Base-by-base conservation (phyloP, 208 protist genomes). In the Acanthamoeba divionensis region DNA sequence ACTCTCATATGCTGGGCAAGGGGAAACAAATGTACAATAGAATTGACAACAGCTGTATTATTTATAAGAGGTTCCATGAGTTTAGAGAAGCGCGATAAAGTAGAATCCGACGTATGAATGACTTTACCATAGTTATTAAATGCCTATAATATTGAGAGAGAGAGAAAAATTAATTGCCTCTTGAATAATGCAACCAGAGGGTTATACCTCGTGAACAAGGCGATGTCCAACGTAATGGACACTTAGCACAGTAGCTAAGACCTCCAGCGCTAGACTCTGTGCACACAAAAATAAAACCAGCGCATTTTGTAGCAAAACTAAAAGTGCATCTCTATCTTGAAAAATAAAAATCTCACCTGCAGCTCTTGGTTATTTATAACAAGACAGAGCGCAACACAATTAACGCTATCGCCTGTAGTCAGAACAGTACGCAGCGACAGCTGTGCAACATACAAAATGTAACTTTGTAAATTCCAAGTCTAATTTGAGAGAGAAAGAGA, bases 361-460 rank as follows among this genome's bases (percentile, higher is more conserved):
- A 75, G 41, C 15, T 75, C 41, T n/a, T 48, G 41, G 36, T 48
- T 75, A 26, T 75, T 45, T 5, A 82, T 55, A 29, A 33, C 41
- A 26, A 41, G 33, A 44, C 73, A 82, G 73, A 82, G 38, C 0
- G 24, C 73, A 2, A 82, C 4, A 15, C 73, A 82, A 52, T 60
- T 62, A 15, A 82, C 73, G 24, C 47, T 62, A 31, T 82, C 73
- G 26, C 48, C 38, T 47, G 73, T 82, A 8, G 73, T 82, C 21
- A 82, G n/a, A 45, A 82, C 73, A 41, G 33, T 62, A 29, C 73
- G 73, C 50, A 82, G 50, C 73, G 73, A 82, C n/a, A 82, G 47
- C 73, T 82, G 73, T 15, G 52, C n/a, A n/a, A n/a, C n/a, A n/a
- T n/a, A n/a, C n/a, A n/a, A 69, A 6, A 29, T 9, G 36, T 1